Evolutionary conservation across 2,329 filamentous ascomycete species (phyloP).

Genomic region (Ceratocystis albifundus): DNA sequence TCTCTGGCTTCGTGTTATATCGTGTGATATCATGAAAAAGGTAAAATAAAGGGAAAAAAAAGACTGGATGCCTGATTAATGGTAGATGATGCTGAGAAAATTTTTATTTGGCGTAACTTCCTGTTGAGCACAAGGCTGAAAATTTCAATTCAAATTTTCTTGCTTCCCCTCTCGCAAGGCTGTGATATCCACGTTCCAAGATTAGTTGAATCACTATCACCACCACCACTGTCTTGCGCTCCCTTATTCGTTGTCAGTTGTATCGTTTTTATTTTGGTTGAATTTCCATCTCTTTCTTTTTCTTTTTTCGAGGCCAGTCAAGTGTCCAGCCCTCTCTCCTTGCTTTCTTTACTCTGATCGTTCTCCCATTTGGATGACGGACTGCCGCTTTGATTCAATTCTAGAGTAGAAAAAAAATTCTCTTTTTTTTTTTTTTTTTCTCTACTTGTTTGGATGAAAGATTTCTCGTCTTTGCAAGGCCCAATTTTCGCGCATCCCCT

Average conservation of each 20-base stretch:
- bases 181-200: background rate
- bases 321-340: background rate
- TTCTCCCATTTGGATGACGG: conserved; percentile 1
- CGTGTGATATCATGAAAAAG: background rate
- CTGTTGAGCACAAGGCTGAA: background rate
- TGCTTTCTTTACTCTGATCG: conserved; percentile 4
- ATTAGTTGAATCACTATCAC: background rate
- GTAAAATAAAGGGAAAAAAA: too few relatives aligned
- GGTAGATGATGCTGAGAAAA: background rate
- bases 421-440: conserved; percentile 11
- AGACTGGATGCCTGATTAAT: too few relatives aligned
- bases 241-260: too few relatives aligned
- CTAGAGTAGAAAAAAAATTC: background rate
- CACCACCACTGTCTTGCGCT: background rate
- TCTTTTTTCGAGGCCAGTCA: conserved; percentile 6
- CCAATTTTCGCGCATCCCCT: background rate
- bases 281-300: background rate
- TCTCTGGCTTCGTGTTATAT: background rate
- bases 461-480: background rate
- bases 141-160: background rate
- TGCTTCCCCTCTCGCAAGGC: background rate
- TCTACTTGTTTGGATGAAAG: background rate
- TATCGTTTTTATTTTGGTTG: too few relatives aligned
- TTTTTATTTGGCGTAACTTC: background rate
- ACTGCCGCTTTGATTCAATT: conserved; percentile 10